Base-by-base conservation (phyloP, 2,329 filamentous ascomycete genomes). In the Verticillium isaacii region DNA sequence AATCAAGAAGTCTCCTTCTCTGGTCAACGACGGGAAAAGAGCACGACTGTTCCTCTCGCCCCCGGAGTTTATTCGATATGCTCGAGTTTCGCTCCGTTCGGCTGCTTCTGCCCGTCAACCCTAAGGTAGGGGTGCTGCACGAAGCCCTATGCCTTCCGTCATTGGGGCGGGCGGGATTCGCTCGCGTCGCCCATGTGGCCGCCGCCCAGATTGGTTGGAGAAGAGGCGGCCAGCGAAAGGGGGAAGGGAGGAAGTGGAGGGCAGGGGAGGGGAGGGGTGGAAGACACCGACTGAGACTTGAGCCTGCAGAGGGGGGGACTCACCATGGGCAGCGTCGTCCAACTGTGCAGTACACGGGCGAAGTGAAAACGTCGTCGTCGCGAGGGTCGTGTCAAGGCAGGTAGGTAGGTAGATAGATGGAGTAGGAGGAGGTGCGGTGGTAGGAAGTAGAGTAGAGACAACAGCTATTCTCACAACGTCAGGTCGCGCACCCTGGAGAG, bases 401-500 rank as follows among this genome's bases (percentile, higher is more conserved):
- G 60, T 34, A 45, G 50, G 14, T n/a, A 41, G 37, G 37, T 52
- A 19, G 45, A 6, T 29, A 29, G 29, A 29, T 29, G 29, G 29
- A 29, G 29, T 29, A 29, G 29, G 29, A 29, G 4, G 29, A 29
- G 29, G 29, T 29, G 5, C 29, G 29, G 2, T 45, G 45, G 45
- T 45, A 50, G 41, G 23, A 11, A 52, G 23, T 23, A 23, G 23
- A 19, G 19, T 25, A 25, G 19, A 25, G 45, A 14, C 45, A 23
- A 52, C 45, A 52, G 19, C 45, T 52, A n/a, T 58, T 41, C 57
- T 58, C 37, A 32, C 37, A n/a, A 57, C 36, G 68, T 71, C 74
- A 79, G 69, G 75, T 73, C 73, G 72, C 75, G 77, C 73, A 74
- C 73, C 77, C 78, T 78, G 77, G 78, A 75, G 71, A 76, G 74